Evolutionary conservation across 768 basidiomycete genomes (phyloP).

Genomic region (Fistulinella prunicolor): DNA sequence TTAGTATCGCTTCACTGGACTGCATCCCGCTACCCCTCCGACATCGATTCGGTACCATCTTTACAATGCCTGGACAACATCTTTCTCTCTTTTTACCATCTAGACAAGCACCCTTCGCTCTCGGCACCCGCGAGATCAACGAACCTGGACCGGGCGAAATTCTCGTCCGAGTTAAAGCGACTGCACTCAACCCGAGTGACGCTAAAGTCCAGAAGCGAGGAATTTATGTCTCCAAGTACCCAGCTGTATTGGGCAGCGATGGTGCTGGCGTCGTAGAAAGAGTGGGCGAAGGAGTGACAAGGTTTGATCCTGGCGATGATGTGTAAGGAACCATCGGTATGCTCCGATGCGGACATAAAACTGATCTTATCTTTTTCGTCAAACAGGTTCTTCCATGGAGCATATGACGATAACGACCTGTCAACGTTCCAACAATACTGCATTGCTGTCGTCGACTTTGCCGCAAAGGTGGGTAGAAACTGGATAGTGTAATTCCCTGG

Average conservation of each 20-base stretch:
- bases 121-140: conserved; percentile 35
- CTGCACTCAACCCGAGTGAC: conserved; percentile 53
- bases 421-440: conserved; percentile 47
- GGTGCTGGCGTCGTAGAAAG: conserved; percentile 49
- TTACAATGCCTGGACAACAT: conserved; percentile 27
- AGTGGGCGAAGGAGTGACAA: conserved; percentile 50
- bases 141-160: conserved; percentile 47
- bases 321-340: conserved; percentile 38
- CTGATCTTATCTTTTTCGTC: conserved; percentile 25
- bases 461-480: conserved; percentile 35
- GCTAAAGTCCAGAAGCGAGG: conserved; percentile 47
- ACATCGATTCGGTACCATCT: conserved; percentile 4
- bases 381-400: conserved; percentile 40
- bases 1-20: conserved; percentile 20
- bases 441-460: conserved; percentile 38
- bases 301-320: conserved; percentile 49
- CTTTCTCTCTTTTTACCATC: conserved; percentile 31
- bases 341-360: conserved; percentile 6
- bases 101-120: conserved; percentile 35
- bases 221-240: conserved; percentile 39
- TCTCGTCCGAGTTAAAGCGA: conserved; percentile 45
- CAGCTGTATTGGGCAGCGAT: conserved; percentile 47
- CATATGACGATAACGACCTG: conserved; percentile 35
- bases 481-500: neutral
- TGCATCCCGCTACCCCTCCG: conserved; percentile 12